Conservation (phyloP, 345 rosid genomes). For the Citrus mangshanensis region DNA sequence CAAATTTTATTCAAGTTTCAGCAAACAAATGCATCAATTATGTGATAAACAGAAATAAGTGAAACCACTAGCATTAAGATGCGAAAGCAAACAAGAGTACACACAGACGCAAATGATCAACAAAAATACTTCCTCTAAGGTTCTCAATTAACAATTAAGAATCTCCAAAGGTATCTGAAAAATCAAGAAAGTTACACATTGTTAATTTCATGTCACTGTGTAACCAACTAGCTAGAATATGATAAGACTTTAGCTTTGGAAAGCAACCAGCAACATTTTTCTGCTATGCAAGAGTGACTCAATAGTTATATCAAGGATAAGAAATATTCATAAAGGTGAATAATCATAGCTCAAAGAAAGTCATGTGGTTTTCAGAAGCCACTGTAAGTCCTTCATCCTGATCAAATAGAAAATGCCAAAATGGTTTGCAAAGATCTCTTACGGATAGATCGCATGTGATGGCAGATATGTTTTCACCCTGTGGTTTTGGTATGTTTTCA, state of each 20-base stretch:
- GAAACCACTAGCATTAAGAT: neutral
- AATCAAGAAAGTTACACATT: neutral
- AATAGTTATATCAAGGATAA: neutral
- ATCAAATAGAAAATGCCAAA: neutral
- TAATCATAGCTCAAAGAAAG: constrained; percentile 3
- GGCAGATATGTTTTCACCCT: constrained; percentile 84
- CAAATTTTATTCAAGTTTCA: neutral
- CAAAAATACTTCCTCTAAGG: neutral
- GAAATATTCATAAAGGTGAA: neutral
- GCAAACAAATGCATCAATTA: neutral
- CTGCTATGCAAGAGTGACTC: neutral
- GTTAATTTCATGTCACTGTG: neutral
- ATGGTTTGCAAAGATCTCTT: constrained; percentile 37
- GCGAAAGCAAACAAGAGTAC: neutral
- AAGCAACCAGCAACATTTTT: neutral
- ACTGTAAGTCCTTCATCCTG: neutral
- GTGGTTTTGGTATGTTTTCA: constrained; percentile 85
- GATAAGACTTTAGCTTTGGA: neutral
- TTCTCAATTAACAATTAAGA: neutral
- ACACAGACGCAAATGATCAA: neutral
- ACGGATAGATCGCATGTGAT: constrained; percentile 91
- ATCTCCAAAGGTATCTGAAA: neutral
- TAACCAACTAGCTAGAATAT: neutral
- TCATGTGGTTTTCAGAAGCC: neutral
- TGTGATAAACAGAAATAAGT: neutral